Evolutionary conservation across 2,329 filamentous ascomycete species (phyloP), one percentile per base, ranked within the genome.

Genomic region (Lachnellula arida): DNA sequence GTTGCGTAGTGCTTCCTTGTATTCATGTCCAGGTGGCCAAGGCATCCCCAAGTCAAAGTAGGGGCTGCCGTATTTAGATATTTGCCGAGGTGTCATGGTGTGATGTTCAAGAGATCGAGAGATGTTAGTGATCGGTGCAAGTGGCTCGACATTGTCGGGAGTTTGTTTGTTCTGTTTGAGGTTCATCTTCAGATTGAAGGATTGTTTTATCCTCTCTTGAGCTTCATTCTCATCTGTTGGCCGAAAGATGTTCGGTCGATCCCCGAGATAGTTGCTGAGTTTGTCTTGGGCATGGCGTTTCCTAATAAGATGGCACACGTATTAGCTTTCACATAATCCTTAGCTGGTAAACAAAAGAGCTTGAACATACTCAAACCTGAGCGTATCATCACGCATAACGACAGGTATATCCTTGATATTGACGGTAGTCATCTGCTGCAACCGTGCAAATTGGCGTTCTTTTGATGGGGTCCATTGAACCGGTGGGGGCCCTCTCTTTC

Each of bases 211-310:
- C 17, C 49, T 34, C 12, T 7, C 11, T 34, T 5, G 17, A 19
- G 22, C 14, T 42, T 52, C n/a, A 5, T 28, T 17, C 12, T 9
- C n/a, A 34, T 52, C 14, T 34, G 32, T 34, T 5, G 54, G 48
- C 14, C 54, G 46, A 15, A 56, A 35, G 9, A n/a, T 32, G 17
- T 48, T 48, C 5, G 54, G 54, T 8, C 42, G 42, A 43, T 35
- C 48, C 6, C 49, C 49, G 9, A 56, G 42, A 43, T 46, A 51
- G 3, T 42, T 19, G 19, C 25, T 43, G n/a, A 43, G n/a, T 35
- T 51, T 56, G 3, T 51, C 49, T 43, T 56, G 54, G 6, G 49
- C 54, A 43, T 52, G 49, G 4, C 49, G 54, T 49, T 47, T 56
- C 5, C 54, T 56, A 32, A 6, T 35, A n/a, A 46, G 17, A 42